Evolutionary conservation across 2,329 filamentous ascomycete genomes (phyloP), one percentile per base, ranked within the genome.

Genomic region (Teratosphaeria viscida): DNA sequence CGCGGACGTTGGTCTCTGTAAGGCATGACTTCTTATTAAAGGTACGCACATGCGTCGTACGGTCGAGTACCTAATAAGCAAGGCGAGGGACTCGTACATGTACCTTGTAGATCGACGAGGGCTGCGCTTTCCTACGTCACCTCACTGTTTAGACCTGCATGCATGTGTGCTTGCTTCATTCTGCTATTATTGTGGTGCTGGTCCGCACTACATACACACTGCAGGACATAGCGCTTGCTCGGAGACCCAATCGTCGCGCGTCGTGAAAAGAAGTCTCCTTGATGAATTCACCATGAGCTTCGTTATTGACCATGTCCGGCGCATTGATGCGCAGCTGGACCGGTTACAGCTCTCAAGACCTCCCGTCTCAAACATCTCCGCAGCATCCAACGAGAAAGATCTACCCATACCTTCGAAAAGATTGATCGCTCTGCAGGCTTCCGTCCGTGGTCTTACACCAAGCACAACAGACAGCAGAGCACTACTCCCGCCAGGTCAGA

Each of bases 271-370:
- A 43, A 43, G 37, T 12, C 37, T 43, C 11, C 37, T 34, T 55
- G 2, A 32, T n/a, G 26, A 32, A 8, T 14, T 23, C 23, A 63
- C 34, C 56, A 74, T 74, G 72, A 70, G 66, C 59, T 73, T 74
- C 65, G 70, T 74, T 6, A 63, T 70, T 19, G 72, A 74, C 70
- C 81, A 83, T 66, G 74, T 84, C 60, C 80, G 78, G 59, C 78
- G 77, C 56, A 78, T 85, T 63, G 82, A 85, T 69, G 75, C 76
- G 60, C 80, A 82, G 63, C 75, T 85, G 57, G 82, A 85, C 66
- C 79, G 78, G 57, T 70, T 85, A 57, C 81, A 84, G 65, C 76
- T 84, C 54, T 76, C 72, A 62, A 64, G 68, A 59, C 57, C 66
- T 16, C 39, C 65, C 35, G 62, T 65, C 32, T 63, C 67, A 14